These are phyloP conservation scores for Aquilaria agallochum DNA, from an alignment of 441 rosid genomes.

Conservation along the genomic window DNA sequence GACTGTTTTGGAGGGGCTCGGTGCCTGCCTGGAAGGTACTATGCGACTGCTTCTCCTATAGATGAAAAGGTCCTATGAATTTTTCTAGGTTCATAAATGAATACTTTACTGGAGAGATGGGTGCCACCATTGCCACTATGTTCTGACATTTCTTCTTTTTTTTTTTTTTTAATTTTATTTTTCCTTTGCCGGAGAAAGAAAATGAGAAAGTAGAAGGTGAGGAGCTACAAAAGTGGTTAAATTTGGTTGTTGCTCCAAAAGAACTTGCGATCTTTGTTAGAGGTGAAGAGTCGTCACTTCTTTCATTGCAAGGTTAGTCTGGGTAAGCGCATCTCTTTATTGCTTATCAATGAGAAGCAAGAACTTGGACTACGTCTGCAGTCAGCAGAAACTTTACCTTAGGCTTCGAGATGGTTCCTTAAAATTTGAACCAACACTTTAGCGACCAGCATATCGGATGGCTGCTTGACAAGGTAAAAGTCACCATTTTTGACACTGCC, in stretches of 20 bases:
- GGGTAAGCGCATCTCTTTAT: constrained; percentile 9
- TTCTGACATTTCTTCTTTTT: constrained; percentile 14
- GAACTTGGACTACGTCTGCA: not conserved
- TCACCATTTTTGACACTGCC: constrained; percentile 16
- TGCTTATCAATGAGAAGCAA: constrained; percentile 7
- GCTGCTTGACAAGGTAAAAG: constrained; percentile 23
- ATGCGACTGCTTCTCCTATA: not conserved
- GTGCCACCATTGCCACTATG: not conserved
- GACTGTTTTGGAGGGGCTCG: constrained; percentile 85
- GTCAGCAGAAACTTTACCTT: constrained; percentile 12
- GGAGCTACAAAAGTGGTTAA: constrained; percentile 81
- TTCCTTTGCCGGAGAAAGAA: constrained; percentile 24
- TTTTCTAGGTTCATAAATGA: not conserved
- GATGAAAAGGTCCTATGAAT: not conserved
- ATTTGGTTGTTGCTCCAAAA: constrained; percentile 71
- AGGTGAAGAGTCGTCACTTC: constrained; percentile 53
- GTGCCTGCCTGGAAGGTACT: constrained; percentile 93
- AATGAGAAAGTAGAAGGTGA: constrained; percentile 96
- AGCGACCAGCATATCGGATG: constrained; percentile 14
- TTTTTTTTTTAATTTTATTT: constrained; percentile 14
- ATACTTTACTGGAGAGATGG: not conserved
- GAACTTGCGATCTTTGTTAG: constrained; percentile 61
- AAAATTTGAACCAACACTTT: constrained; percentile 11
- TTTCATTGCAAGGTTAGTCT: constrained; percentile 38
- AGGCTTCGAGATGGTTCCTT: not conserved